These are phyloP conservation scores for Penicillium glabrum DNA, from an alignment of 2,329 filamentous ascomycete genomes.

Conservation along the genomic window DNA sequence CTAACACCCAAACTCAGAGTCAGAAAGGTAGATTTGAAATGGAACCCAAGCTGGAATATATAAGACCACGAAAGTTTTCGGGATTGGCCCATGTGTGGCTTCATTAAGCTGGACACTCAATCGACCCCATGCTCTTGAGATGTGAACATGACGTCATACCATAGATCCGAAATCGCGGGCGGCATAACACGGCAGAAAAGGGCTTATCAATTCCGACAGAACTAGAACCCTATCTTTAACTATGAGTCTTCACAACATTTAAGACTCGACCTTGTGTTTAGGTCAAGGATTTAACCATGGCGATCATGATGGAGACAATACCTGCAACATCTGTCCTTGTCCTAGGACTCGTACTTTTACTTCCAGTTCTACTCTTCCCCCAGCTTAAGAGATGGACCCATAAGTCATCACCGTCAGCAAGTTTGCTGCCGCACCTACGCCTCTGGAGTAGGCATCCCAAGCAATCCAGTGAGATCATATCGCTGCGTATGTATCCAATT, in stretches of 20 bases:
- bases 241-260: not conserved
- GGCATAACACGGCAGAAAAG: slow-evolving; percentile 4
- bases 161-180: not conserved
- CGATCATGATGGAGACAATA: slow-evolving; percentile 6
- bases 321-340: slow-evolving; percentile 3
- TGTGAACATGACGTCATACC: not conserved
- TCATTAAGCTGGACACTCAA: too few relatives aligned
- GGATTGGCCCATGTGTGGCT: too few relatives aligned
- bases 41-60: too few relatives aligned
- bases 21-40: too few relatives aligned
- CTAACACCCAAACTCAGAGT: too few relatives aligned
- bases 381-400: slow-evolving; percentile 13
- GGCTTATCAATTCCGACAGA: not conserved
- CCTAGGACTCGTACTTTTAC: slow-evolving; percentile 13
- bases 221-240: not conserved
- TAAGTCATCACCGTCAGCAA: slow-evolving; percentile 1
- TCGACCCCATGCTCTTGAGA: too few relatives aligned
- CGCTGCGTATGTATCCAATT: slow-evolving; percentile 61
- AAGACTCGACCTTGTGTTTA: not conserved
- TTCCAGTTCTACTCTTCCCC: slow-evolving; percentile 16
- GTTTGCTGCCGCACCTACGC: slow-evolving; percentile 7
- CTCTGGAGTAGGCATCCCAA: slow-evolving; percentile 14
- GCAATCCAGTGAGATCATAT: slow-evolving; percentile 31
- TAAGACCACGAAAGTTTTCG: too few relatives aligned
- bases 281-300: not conserved